A percentile compares a stretch with the other conserved stretches of the same genome.
Evolutionary conservation across 345 rosid genomes (phyloP).

Genomic region (Camelina neglecta): DNA sequence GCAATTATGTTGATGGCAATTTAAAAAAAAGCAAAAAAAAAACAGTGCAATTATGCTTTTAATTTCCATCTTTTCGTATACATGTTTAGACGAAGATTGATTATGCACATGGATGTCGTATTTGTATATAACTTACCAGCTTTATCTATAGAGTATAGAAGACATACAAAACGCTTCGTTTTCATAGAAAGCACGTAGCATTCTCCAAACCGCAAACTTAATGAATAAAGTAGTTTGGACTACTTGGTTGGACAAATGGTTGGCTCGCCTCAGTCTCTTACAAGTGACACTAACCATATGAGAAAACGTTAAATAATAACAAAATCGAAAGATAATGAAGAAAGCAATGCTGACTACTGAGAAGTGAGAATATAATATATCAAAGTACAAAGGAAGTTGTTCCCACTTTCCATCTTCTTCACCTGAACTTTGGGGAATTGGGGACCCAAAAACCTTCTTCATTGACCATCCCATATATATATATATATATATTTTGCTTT

Average conservation of each 20-base stretch:
- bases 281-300: conserved; percentile 26
- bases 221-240: too few species aligned
- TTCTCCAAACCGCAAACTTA: neutral
- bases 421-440: conserved; percentile 37
- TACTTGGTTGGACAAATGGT: conserved; percentile 10
- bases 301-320: neutral
- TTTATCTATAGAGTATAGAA: neutral
- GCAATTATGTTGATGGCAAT: conserved; percentile 15
- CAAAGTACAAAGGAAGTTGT: conserved; percentile 32
- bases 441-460: conserved; percentile 39
- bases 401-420: conserved; percentile 31
- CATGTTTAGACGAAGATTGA: conserved; percentile 6
- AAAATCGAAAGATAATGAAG: conserved; percentile 15
- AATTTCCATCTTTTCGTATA: conserved; percentile 12
- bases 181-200: neutral
- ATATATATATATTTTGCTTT: neutral
- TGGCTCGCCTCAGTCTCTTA: conserved; percentile 10
- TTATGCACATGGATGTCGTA: conserved; percentile 5
- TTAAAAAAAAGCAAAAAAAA: too few species aligned
- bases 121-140: conserved; percentile 3
- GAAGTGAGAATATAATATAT: conserved; percentile 18
- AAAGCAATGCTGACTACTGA: conserved; percentile 11
- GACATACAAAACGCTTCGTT: too few species aligned
- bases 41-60: conserved; percentile 17
- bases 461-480: conserved; percentile 34